Base-by-base conservation (phyloP, 2,329 filamentous ascomycete species). In the Sclerotinia borealis region DNA sequence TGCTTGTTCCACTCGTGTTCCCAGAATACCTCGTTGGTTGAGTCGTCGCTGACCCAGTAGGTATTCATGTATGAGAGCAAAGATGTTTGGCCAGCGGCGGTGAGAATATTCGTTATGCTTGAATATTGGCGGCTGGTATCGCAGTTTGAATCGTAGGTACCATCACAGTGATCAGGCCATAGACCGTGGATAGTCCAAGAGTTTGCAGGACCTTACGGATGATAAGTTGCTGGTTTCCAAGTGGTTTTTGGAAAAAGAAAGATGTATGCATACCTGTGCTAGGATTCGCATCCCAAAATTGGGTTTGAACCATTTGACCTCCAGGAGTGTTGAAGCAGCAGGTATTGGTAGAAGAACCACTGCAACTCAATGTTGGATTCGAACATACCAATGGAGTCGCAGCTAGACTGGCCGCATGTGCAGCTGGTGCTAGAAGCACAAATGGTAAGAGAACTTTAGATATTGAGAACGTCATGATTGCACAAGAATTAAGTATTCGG, bases 261-360 rank as follows among this genome's bases (percentile, higher is more conserved):
- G 7, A 58, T 49, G 17, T 11, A 58, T 49, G 17, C 22, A 41
- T 62, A 64, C 63, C 63, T 4, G 85, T 82, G 1, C 81, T 77
- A 1, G 88, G 88, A 64, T 82, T 73, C 0, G 85, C 83, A 71
- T 92, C 89, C 89, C 89, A 92, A 76, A 92, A 92, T 70, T 92
- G 89, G 2, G 90, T 92, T 74, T 85, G 84, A 5, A 92, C 80
- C 50, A 92, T 77, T 66, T 90, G 83, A 9, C 90, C 90, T 4
- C 88, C 85, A 0, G 89, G 89, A 27, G 84, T 80, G 71, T 89
- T 89, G 78, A 91, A 89, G 76, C 90, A 92, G 78, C 90, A 92
- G 10, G 86, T 82, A 71, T 92, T 80, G 58, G 80, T 74, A 22
- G 83, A 80, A 9, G 76, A 75, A 3, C 85, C 85, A 7, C 81